phyloP scores from a whole-genome alignment of 108 stramenopile species.

The Nannochloropsis granulata region DNA sequence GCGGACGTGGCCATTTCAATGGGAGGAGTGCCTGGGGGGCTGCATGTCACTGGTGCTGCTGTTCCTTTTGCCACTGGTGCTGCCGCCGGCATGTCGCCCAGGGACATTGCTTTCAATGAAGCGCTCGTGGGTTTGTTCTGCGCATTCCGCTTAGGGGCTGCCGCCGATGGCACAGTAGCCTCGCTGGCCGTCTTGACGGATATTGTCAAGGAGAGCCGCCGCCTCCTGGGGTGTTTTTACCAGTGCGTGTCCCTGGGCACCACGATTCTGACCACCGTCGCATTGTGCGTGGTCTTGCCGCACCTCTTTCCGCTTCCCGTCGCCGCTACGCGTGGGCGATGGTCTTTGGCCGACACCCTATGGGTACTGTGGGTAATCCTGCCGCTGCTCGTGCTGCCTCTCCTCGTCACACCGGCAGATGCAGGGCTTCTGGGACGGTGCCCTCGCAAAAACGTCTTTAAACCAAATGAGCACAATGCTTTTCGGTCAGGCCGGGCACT shows the following conservation, averaged over 20 bases:
- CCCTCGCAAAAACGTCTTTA: constrained; percentile 32
- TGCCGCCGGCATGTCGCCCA: background rate
- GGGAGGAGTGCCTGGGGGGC: constrained; percentile 16
- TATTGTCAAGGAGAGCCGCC: constrained; percentile 31
- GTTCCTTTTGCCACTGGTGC: background rate
- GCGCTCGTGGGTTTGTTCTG: background rate
- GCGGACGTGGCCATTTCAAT: constrained; percentile 23
- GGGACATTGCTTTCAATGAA: background rate
- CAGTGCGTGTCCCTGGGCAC: constrained; percentile 12
- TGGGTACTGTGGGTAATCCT: constrained; percentile 24
- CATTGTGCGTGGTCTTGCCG: constrained; percentile 14
- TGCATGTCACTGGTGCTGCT: constrained; percentile 4
- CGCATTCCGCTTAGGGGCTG: constrained; percentile 7
- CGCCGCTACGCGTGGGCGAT: background rate
- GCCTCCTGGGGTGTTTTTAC: constrained; percentile 28
- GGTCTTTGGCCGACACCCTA: constrained; percentile 19
- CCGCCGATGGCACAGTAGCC: background rate
- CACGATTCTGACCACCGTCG: constrained; percentile 13
- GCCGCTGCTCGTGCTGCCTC: constrained; percentile 18
- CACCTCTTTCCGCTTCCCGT: constrained; percentile 1
- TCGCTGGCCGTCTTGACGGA: constrained; percentile 22
- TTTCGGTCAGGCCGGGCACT: background rate
- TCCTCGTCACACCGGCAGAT: constrained; percentile 23
- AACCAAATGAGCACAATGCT: background rate
- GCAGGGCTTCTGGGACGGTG: constrained; percentile 24